These are phyloP conservation scores for Colletotrichum plurivorum DNA, from an alignment of 2,329 filamentous ascomycete genomes.

Conservation along the genomic window DNA sequence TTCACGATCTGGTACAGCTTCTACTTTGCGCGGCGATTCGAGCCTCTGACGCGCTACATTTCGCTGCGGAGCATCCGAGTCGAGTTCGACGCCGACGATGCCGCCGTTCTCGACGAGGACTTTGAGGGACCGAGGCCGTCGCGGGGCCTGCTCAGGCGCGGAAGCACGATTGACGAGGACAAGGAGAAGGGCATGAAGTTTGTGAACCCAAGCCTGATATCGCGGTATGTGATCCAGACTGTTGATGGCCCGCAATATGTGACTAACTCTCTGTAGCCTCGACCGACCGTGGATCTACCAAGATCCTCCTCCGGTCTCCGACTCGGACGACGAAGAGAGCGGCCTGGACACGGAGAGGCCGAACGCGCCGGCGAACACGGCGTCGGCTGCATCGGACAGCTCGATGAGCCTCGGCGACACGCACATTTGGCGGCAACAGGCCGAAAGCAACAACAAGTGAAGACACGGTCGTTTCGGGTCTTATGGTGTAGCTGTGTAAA, in stretches of 20 bases:
- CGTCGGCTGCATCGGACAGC: constrained; percentile 56
- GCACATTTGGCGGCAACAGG: constrained; percentile 61
- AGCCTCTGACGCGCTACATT: constrained; percentile 92
- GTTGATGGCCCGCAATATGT: not conserved
- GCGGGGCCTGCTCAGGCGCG: constrained; percentile 61
- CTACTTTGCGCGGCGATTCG: constrained; percentile 84
- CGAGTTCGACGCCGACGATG: constrained; percentile 60
- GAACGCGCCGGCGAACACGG: constrained; percentile 22
- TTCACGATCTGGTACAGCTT: constrained; percentile 92
- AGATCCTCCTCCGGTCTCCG: constrained; percentile 62
- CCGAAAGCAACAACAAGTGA: constrained; percentile 18
- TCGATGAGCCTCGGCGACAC: constrained; percentile 65
- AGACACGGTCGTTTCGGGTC: not conserved
- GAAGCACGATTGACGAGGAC: constrained; percentile 80
- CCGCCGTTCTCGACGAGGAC: constrained; percentile 54
- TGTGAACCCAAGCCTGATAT: constrained; percentile 81
- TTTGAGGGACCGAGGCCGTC: constrained; percentile 53
- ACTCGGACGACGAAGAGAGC: constrained; percentile 36
- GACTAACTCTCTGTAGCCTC: constrained; percentile 60
- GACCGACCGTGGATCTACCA: constrained; percentile 78
- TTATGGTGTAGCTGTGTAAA: constrained; percentile 27
- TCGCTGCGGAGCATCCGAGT: constrained; percentile 85
- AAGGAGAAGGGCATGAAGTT: constrained; percentile 79
- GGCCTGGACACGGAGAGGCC: constrained; percentile 21
- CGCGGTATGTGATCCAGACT: constrained; percentile 67